phyloP scores from a whole-genome alignment of 2,329 filamentous ascomycete genomes.

The Epichloe festucae region DNA sequence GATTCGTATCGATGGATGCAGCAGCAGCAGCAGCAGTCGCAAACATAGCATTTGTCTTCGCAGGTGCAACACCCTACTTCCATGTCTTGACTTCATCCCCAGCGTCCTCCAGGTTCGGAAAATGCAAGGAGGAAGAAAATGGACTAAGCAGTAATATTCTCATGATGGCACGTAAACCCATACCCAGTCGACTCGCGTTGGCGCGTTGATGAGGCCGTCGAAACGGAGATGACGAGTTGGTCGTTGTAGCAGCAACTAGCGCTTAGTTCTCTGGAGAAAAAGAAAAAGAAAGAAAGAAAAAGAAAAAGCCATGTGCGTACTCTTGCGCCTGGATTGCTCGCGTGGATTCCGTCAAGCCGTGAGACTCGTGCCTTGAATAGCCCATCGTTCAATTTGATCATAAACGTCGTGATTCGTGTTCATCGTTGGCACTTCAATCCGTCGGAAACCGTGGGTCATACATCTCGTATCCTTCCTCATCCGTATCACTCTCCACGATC shows the following conservation, averaged over 20 bases:
- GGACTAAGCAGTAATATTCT: neutral
- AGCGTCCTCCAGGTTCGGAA: neutral
- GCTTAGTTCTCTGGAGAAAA: neutral
- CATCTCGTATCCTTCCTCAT: slow-evolving; percentile 59
- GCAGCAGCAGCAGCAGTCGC: slow-evolving; percentile 6
- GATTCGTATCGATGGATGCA: slow-evolving; percentile 24
- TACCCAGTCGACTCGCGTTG: neutral
- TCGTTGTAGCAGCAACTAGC: neutral
- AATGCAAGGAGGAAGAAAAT: neutral
- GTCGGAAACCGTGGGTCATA: slow-evolving; percentile 51
- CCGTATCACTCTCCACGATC: slow-evolving; percentile 46
- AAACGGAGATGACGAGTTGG: neutral
- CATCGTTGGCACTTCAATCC: slow-evolving; percentile 30
- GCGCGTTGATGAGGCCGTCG: neutral
- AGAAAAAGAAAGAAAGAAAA: too few species aligned
- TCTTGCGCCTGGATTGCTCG: too few species aligned
- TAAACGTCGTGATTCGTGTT: neutral
- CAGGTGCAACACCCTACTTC: neutral
- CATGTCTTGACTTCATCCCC: neutral
- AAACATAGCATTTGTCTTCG: neutral
- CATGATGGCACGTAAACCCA: neutral
- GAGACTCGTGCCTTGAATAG: too few species aligned
- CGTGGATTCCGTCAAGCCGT: too few species aligned
- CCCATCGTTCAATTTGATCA: neutral
- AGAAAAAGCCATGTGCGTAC: neutral